Conservation (phyloP, 345 rosid species). For the Salix dunnii region DNA sequence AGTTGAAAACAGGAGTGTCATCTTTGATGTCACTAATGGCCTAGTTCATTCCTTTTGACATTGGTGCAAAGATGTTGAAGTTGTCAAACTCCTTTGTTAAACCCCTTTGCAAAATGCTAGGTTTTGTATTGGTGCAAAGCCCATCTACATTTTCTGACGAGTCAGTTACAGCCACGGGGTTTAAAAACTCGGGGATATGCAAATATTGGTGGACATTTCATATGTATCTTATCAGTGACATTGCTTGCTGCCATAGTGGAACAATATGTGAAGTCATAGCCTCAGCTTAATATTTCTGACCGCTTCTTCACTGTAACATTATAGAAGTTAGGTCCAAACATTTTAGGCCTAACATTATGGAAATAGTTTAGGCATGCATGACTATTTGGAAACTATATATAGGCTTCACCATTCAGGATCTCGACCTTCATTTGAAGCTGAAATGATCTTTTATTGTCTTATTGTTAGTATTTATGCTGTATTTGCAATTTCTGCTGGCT, state of each 20-base stretch:
- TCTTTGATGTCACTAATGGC: neutral
- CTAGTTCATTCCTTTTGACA: too few species aligned
- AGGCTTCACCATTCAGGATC: neutral
- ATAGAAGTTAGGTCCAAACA: neutral
- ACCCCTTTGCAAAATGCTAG: neutral
- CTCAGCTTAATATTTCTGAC: neutral
- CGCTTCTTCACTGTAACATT: neutral
- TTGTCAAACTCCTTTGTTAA: neutral
- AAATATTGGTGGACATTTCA: neutral
- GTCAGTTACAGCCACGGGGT: neutral
- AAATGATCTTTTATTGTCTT: neutral
- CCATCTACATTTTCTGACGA: neutral
- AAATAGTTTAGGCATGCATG: neutral
- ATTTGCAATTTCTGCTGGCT: neutral
- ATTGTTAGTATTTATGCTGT: neutral
- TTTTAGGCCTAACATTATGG: neutral
- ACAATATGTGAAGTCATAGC: neutral
- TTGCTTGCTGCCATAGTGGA: neutral
- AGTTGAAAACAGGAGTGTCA: neutral
- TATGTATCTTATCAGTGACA: neutral
- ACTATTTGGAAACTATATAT: neutral
- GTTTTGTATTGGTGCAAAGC: neutral
- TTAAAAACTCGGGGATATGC: neutral
- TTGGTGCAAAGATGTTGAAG: neutral
- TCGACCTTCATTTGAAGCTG: neutral